Evolutionary conservation across 2,329 filamentous ascomycete species (phyloP), one percentile per base, ranked within the genome.

Genomic region (Aspergillus sp.): DNA sequence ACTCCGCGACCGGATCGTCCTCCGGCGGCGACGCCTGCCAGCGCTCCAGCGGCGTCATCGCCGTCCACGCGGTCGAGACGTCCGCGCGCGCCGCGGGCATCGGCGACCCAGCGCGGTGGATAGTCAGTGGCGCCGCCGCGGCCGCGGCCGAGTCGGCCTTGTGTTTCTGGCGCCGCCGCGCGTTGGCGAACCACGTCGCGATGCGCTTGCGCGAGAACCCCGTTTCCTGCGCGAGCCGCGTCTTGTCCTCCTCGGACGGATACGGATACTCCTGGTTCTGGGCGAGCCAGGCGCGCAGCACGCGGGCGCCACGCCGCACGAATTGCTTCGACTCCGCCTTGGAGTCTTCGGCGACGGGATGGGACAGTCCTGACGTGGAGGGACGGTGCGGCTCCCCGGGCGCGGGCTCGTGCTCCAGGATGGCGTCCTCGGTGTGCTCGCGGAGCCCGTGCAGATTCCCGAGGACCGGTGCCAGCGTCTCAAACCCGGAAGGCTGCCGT

Each of bases 101-200:
- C 1, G 76, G 76, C 2, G 77, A 79, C 2, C 75, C 76, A 0
- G 69, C 66, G 9, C 65, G 66, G 55, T 69, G 70, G 22, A 67
- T 55, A 17, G 65, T 65, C 35, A 19, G 16, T 4, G 40, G 40
- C 11, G 40, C 40, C 6, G 40, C 19, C 6, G 40, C 19, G 42
- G 17, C 33, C 20, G 16, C 43, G 14, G n/a, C 41, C 10, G 36
- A 32, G 3, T 62, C 17, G 65, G 35, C 35, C 33, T 61, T 66
- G 35, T 76, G 62, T 7, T 76, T 73, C 40, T 79, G 74, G 1
- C 78, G 76, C 7, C 79, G 72, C 17, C 78, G 69, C 1, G 76
- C 77, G 56, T 81, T 81, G 19, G 76, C 72, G 56, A 81, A 80
- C 77, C 78, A 81, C 47, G 77, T 78, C 19, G 73, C 65, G 2